A percentile compares a stretch with the other conserved stretches of the same genome.
Evolutionary conservation across 805 yeast species (phyloP).

Genomic region (Brettanomyces custersianus): DNA sequence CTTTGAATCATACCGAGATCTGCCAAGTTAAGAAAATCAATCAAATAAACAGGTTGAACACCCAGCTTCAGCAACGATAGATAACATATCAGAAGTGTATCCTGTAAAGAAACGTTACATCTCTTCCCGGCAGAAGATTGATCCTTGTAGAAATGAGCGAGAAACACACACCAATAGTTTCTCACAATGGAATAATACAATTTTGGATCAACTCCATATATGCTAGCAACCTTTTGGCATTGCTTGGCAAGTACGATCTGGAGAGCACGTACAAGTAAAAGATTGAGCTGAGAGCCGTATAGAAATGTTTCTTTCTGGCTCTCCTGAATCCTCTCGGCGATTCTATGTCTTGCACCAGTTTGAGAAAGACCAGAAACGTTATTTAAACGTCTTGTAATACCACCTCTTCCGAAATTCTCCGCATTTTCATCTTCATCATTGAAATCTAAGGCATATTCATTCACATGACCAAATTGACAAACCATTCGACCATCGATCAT

Average conservation of each 20-base stretch:
- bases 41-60: slow-evolving; percentile 39
- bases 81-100: slow-evolving; percentile 35
- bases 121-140: background rate
- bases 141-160: background rate
- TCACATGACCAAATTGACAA: slow-evolving; percentile 88
- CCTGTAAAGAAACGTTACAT: slow-evolving; percentile 5
- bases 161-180: slow-evolving; percentile 15
- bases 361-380: slow-evolving; percentile 36
- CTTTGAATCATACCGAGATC: slow-evolving; percentile 39
- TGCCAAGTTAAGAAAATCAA: slow-evolving; percentile 37
- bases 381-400: slow-evolving; percentile 42
- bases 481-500: slow-evolving; percentile 68
- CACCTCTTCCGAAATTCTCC: slow-evolving; percentile 36
- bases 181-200: slow-evolving; percentile 24
- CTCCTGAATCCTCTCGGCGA: slow-evolving; percentile 8
- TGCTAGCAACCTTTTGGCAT: slow-evolving; percentile 29
- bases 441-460: slow-evolving; percentile 68
- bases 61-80: slow-evolving; percentile 40
- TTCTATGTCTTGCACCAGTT: slow-evolving; percentile 7
- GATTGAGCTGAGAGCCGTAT: slow-evolving; percentile 17
- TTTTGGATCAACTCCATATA: slow-evolving; percentile 12
- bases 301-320: slow-evolving; percentile 7
- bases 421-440: slow-evolving; percentile 75
- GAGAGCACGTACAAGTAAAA: slow-evolving; percentile 13
- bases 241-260: slow-evolving; percentile 40